A percentile compares a stretch with the other conserved stretches of the same genome.
phyloP scores from a whole-genome alignment of 2,329 filamentous ascomycete species.

The Podosphaera aphanis region DNA sequence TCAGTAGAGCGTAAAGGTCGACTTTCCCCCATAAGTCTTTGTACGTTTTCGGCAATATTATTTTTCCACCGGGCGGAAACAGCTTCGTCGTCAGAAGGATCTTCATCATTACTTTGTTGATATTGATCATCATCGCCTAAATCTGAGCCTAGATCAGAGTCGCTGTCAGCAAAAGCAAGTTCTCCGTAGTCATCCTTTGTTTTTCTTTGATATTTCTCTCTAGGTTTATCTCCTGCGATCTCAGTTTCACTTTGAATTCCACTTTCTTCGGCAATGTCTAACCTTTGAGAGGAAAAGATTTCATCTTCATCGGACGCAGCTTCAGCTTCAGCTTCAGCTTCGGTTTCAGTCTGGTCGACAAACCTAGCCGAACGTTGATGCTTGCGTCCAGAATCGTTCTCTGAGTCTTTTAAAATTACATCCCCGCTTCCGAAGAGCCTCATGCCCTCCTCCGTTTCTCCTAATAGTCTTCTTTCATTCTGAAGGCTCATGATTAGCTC shows the following conservation, averaged over 20 bases:
- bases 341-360: slow-evolving; percentile 31
- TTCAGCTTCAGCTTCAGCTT: slow-evolving; percentile 34
- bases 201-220: slow-evolving; percentile 33
- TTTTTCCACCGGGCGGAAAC: slow-evolving; percentile 56
- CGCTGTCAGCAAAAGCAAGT: slow-evolving; percentile 80
- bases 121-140: slow-evolving; percentile 28
- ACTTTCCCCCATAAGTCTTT: slow-evolving; percentile 42
- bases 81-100: slow-evolving; percentile 17
- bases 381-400: slow-evolving; percentile 38
- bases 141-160: slow-evolving; percentile 82
- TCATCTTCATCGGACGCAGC: slow-evolving; percentile 15
- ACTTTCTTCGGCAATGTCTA: neutral
- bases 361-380: slow-evolving; percentile 33
- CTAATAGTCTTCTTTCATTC: slow-evolving; percentile 56
- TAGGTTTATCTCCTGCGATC: slow-evolving; percentile 34
- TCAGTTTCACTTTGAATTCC: slow-evolving; percentile 27
- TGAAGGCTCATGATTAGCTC: slow-evolving; percentile 84
- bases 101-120: slow-evolving; percentile 22
- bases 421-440: slow-evolving; percentile 65
- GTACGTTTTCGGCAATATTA: slow-evolving; percentile 56
- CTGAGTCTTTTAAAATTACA: slow-evolving; percentile 34
- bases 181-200: slow-evolving; percentile 40
- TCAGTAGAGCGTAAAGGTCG: slow-evolving; percentile 58
- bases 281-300: slow-evolving; percentile 12
- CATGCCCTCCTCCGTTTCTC: slow-evolving; percentile 60